Evolutionary conservation across 2,329 filamentous ascomycete genomes (phyloP).

Genomic region (Scedosporium dehoogii): DNA sequence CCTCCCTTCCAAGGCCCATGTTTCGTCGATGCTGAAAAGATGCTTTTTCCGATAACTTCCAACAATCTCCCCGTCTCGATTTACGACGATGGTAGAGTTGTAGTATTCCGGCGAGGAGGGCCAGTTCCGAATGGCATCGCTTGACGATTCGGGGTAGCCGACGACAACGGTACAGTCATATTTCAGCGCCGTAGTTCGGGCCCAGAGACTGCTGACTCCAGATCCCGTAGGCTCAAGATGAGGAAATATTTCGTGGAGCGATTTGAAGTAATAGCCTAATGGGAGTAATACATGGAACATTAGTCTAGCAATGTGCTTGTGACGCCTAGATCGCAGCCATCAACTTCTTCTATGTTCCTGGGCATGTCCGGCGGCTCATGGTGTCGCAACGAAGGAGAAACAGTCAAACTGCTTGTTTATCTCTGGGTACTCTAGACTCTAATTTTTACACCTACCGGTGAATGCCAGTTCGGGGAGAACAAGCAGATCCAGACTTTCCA

Average conservation of each 20-base stretch:
- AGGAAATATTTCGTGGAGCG: slow-evolving; percentile 49
- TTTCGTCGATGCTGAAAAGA: slow-evolving; percentile 50
- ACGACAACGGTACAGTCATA: slow-evolving; percentile 52
- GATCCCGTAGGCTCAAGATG: slow-evolving; percentile 52
- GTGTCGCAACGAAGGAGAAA: too few relatives aligned
- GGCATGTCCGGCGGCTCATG: too few relatives aligned
- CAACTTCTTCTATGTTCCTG: background rate
- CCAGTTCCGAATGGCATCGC: background rate
- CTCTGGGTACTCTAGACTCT: too few relatives aligned
- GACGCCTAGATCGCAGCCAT: background rate
- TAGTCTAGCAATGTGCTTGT: background rate
- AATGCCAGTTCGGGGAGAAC: slow-evolving; percentile 62
- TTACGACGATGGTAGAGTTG: slow-evolving; percentile 35
- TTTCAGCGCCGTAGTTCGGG: slow-evolving; percentile 46
- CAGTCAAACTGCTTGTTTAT: too few relatives aligned
- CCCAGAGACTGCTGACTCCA: slow-evolving; percentile 57
- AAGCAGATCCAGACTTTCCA: slow-evolving; percentile 53
- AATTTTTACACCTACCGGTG: slow-evolving; percentile 4
- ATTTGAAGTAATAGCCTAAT: slow-evolving; percentile 59
- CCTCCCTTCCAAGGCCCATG: slow-evolving; percentile 47
- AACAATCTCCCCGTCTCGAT: slow-evolving; percentile 37
- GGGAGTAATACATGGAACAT: background rate
- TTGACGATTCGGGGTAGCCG: slow-evolving; percentile 55
- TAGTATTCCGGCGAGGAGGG: slow-evolving; percentile 24
- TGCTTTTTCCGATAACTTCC: slow-evolving; percentile 43